phyloP scores from a whole-genome alignment of 106 monocot species.

The Posidonia australis region DNA sequence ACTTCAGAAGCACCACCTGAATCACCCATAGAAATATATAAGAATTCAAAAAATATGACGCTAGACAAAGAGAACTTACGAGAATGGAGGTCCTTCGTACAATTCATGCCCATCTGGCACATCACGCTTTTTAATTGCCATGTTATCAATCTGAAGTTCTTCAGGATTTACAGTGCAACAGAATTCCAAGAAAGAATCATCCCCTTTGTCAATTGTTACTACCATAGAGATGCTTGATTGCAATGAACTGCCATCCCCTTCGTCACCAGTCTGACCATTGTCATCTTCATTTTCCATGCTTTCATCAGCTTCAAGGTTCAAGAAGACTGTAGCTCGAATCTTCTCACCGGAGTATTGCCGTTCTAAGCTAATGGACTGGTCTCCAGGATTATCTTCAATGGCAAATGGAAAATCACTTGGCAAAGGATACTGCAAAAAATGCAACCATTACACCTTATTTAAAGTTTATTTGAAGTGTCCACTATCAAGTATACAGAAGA shows the following conservation, averaged over 20 bases:
- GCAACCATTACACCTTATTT: neutral
- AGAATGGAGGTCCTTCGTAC: constrained; percentile 68
- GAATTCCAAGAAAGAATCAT: constrained; percentile 44
- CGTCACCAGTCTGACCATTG: constrained; percentile 20
- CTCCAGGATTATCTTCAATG: constrained; percentile 72
- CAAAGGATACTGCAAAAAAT: constrained; percentile 11
- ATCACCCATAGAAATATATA: neutral
- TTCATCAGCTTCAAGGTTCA: constrained; percentile 27
- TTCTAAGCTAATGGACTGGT: constrained; percentile 56
- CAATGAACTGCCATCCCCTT: constrained; percentile 5
- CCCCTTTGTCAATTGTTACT: constrained; percentile 59
- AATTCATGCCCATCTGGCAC: constrained; percentile 29
- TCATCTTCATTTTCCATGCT: constrained; percentile 21
- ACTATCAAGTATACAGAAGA: no score
- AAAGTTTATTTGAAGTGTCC: no score
- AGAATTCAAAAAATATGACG: neutral
- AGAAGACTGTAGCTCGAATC: constrained; percentile 48
- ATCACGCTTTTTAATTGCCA: constrained; percentile 33
- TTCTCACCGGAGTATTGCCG: constrained; percentile 48
- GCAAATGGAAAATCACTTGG: constrained; percentile 66
- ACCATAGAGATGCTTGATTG: constrained; percentile 44
- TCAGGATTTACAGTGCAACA: constrained; percentile 47
- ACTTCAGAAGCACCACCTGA: no score
- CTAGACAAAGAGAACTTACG: constrained; percentile 26
- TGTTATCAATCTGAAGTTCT: constrained; percentile 49